Conservation (phyloP, 148 eudicot genomes). For the Silene conica region DNA sequence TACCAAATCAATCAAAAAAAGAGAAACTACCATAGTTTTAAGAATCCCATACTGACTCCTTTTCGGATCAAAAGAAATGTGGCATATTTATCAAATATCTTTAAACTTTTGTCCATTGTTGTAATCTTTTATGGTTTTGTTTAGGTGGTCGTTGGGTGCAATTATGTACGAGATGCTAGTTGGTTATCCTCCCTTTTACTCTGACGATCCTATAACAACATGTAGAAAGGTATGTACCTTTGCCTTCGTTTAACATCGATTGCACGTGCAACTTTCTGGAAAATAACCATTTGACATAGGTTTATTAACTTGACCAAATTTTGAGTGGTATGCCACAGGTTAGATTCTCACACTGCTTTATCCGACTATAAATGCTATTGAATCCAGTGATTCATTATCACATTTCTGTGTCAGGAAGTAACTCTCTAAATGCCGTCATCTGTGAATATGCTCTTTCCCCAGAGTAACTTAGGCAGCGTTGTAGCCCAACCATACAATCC, state of each 20-base stretch:
- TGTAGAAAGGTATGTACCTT: conserved; percentile 73
- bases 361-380: not conserved
- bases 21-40: not conserved
- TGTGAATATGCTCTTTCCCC: too few relatives aligned
- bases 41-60: not conserved
- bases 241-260: conserved; percentile 15
- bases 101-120: conserved; percentile 1
- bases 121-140: conserved; percentile 21
- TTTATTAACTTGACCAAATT: not conserved
- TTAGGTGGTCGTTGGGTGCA: conserved; percentile 99
- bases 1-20: not conserved
- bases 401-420: not conserved
- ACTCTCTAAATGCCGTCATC: not conserved
- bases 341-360: conserved; percentile 3
- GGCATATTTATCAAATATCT: not conserved
- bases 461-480: not conserved
- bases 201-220: conserved; percentile 93
- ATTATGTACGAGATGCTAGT: conserved; percentile 97
- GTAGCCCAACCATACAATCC: not conserved
- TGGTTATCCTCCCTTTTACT: conserved; percentile 95
- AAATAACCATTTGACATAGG: not conserved
- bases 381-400: not conserved
- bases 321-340: conserved; percentile 5
- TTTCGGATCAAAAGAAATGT: not conserved
- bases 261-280: conserved; percentile 4